Percentiles rank a stretch among this genome's conserved stretches.
phyloP scores from a whole-genome alignment of 768 basidiomycete species.

The Postia placenta region DNA sequence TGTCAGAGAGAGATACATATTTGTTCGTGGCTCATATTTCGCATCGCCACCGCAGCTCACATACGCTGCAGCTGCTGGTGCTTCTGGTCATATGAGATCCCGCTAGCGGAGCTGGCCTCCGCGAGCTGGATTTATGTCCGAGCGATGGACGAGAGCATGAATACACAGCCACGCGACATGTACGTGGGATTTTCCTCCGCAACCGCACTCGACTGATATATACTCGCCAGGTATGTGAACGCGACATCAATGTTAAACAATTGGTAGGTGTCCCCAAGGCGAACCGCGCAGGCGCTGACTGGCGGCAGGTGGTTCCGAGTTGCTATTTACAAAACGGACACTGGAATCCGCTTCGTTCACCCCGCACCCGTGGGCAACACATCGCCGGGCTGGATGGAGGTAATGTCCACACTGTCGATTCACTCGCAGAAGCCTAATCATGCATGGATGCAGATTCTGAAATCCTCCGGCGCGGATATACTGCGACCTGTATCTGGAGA shows the following conservation, averaged over 20 bases:
- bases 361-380: constrained; percentile 45
- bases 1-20: constrained; percentile 42
- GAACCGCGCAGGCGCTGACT: not conserved
- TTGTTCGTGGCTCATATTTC: constrained; percentile 27
- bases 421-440: too few species aligned
- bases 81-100: constrained; percentile 44
- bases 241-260: constrained; percentile 61
- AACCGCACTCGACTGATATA: not conserved
- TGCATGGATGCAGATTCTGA: constrained; percentile 32
- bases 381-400: constrained; percentile 58
- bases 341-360: constrained; percentile 47
- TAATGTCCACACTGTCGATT: too few species aligned
- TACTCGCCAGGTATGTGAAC: constrained; percentile 39
- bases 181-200: constrained; percentile 12
- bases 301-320: constrained; percentile 49
- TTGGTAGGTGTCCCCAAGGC: constrained; percentile 10
- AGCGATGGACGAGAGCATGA: constrained; percentile 48
- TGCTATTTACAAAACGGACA: constrained; percentile 33
- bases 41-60: not conserved
- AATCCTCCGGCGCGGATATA: constrained; percentile 38
- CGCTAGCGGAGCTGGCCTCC: constrained; percentile 26
- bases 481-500: constrained; percentile 35
- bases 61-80: constrained; percentile 45
- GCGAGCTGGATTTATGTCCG: constrained; percentile 40
- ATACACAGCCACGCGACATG: constrained; percentile 49